Base-by-base conservation (phyloP, 2,329 filamentous ascomycete species). In the Epichloe coenophiala region DNA sequence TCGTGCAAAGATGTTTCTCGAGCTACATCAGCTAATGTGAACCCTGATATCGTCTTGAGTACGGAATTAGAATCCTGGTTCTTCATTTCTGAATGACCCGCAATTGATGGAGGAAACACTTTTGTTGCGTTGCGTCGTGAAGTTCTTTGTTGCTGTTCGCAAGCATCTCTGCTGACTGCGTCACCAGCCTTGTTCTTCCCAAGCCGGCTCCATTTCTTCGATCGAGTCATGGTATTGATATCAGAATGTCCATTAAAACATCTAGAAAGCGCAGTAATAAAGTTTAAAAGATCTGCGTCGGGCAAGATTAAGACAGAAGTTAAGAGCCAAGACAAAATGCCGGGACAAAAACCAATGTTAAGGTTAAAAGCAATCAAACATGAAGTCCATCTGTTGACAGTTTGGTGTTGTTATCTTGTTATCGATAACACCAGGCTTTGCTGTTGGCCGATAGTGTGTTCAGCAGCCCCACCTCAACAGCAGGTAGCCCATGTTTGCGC, bases 1-100 rank as follows among this genome's bases (percentile, higher is more conserved):
- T 73, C 71, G 48, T 73, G 71, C 27, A 62, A 64, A 19, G 68
- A 67, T 2, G 75, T 78, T 52, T 75, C 70, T 49, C 70, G 66
- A 51, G 74, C 75, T 59, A 77, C 71, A 19, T 78, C 73, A 48
- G 67, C 68, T 57, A 67, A 54, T 37, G 60, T 64, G 9, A 66
- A 60, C 9, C 55, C 58, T 15, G 15, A 11, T 7, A 17, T 39
- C 19, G 41, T 38, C 17, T 38, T 9, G 15, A 31, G 8, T 19
- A 27, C 8, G n/a, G n/a, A 9, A 13, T 39, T 40, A 35, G 31
- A 19, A 4, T 33, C 15, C 7, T 35, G 17, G 21, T 27, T 31
- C 12, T n/a, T n/a, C 12, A 19, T 13, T 23, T n/a, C 19, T 21
- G 12, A 39, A 19, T 23, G 39, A n/a, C 6, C 23, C 31, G 42